Evolutionary conservation across 257 asterid genomes (phyloP).

Genomic region (Penstemon davidsonii): DNA sequence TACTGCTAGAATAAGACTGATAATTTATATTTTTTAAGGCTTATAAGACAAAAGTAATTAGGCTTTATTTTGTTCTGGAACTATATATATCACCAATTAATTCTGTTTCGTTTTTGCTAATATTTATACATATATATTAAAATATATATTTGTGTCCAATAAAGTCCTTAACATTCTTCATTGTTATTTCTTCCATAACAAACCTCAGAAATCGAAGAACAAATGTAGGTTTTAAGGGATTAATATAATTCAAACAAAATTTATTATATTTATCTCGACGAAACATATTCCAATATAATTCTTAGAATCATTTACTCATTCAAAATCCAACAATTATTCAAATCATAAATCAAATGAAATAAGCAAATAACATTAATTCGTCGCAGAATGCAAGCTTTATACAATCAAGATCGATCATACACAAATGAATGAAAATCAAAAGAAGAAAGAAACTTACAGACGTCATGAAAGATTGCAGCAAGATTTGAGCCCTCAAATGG

Average conservation of each 20-base stretch:
- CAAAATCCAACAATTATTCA: not conserved
- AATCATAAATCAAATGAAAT: not conserved
- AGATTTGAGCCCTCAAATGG: conserved; percentile 26
- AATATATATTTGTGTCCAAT: not conserved
- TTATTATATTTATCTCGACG: not conserved
- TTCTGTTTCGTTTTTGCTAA: not conserved
- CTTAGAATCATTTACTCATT: too few relatives aligned
- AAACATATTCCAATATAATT: too few relatives aligned
- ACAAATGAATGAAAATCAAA: not conserved
- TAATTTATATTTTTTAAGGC: too few relatives aligned
- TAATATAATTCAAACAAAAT: not conserved
- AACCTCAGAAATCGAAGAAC: too few relatives aligned
- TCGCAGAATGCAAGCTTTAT: conserved; percentile 10
- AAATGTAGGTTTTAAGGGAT: conserved; percentile 9
- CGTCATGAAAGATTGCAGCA: conserved; percentile 48
- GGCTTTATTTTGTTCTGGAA: not conserved
- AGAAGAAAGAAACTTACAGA: conserved; percentile 48
- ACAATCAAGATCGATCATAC: conserved; percentile 3
- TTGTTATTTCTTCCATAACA: not conserved
- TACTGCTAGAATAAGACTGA: too few relatives aligned
- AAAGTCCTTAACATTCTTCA: not conserved
- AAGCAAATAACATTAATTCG: not conserved
- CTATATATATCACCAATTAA: not conserved
- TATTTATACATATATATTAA: not conserved
- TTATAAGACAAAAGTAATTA: too few relatives aligned